These are phyloP conservation scores for Prunella vulgaris DNA, from an alignment of 257 asterid genomes.

Conservation along the genomic window DNA sequence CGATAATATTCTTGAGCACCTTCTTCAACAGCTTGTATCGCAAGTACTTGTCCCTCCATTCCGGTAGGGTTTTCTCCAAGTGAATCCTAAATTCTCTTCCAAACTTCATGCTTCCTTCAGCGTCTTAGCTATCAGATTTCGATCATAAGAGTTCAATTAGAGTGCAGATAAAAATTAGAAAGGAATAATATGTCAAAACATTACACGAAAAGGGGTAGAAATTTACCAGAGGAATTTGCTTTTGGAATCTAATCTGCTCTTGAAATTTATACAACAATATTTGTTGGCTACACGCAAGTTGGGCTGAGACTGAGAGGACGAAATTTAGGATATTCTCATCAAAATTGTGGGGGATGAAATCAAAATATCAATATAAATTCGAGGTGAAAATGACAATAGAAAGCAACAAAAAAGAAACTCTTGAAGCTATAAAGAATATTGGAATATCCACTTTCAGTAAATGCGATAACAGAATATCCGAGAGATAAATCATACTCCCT, in stretches of 20 bases:
- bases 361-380: background rate
- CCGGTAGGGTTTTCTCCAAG: slow-evolving; percentile 79
- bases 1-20: slow-evolving; percentile 60
- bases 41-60: slow-evolving; percentile 86
- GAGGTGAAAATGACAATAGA: background rate
- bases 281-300: background rate
- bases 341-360: background rate
- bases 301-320: background rate
- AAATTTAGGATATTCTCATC: slow-evolving; percentile 16
- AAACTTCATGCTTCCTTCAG: slow-evolving; percentile 49
- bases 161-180: background rate
- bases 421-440: slow-evolving; percentile 22
- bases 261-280: background rate
- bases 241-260: slow-evolving; percentile 22
- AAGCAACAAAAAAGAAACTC: slow-evolving; percentile 2
- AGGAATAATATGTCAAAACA: background rate
- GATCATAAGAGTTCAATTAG: background rate
- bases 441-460: slow-evolving; percentile 22
- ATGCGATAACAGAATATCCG: background rate
- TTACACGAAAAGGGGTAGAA: background rate
- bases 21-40: slow-evolving; percentile 85
- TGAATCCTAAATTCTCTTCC: slow-evolving; percentile 74
- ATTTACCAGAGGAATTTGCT: slow-evolving; percentile 1
- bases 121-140: background rate
- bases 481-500: background rate